Conservation (phyloP, 306 rosid genomes). For the Prunus mume region DNA sequence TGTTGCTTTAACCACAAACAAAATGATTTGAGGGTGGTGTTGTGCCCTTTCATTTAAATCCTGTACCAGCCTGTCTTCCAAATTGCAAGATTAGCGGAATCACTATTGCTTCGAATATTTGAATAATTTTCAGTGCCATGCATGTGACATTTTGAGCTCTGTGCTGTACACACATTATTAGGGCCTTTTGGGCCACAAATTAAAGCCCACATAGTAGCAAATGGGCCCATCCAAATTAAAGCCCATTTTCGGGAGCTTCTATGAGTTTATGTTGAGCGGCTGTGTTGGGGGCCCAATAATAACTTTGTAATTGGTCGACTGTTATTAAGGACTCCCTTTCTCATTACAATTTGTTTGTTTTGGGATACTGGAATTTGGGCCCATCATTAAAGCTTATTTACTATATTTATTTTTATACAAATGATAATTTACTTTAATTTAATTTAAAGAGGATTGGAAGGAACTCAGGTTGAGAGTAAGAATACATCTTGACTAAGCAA, state of each 20-base stretch:
- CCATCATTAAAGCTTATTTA: not conserved
- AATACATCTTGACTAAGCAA: no score
- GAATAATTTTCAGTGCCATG: not conserved
- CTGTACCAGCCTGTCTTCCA: conserved; percentile 23
- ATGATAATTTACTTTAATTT: no score
- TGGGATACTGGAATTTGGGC: not conserved
- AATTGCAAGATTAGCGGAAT: conserved; percentile 3
- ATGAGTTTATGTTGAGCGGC: no score
- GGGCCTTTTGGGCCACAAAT: not conserved
- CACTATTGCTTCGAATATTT: not conserved
- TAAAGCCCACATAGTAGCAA: not conserved
- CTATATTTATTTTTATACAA: no score
- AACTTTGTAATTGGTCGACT: no score
- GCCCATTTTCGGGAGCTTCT: not conserved
- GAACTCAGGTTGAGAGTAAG: no score
- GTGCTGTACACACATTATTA: not conserved
- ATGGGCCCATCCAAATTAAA: not conserved
- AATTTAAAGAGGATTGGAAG: no score
- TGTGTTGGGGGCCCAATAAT: no score
- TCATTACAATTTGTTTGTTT: no score
- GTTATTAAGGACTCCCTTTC: no score
- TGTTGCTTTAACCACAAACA: conserved; percentile 19
- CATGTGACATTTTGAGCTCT: conserved; percentile 1
- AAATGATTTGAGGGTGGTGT: conserved; percentile 26
- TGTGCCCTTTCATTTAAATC: conserved; percentile 9